A percentile compares a stretch with the other conserved stretches of the same genome.
phyloP scores from a whole-genome alignment of 1,284 basidiomycete species.

The Cutaneotrichosporon dermatis region DNA sequence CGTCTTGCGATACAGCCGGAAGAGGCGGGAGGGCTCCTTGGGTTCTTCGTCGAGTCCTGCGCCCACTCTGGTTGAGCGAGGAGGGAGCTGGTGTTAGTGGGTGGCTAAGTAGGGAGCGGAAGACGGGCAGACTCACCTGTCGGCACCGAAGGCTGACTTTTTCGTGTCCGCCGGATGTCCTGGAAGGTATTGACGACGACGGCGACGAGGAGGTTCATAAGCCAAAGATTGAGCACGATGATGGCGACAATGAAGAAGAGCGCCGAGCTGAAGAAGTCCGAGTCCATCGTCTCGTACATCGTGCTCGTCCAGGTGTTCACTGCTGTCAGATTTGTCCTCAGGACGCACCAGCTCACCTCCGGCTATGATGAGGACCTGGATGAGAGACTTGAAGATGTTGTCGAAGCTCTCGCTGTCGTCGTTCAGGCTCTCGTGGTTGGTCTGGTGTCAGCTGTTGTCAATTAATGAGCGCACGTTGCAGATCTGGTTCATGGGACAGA shows the following conservation, averaged over 20 bases:
- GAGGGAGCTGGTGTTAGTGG: slow-evolving; percentile 2
- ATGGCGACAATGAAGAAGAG: slow-evolving; percentile 84
- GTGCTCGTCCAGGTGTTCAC: slow-evolving; percentile 54
- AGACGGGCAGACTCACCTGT: slow-evolving; percentile 50
- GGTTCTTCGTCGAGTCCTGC: slow-evolving; percentile 26
- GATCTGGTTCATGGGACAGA: slow-evolving; percentile 74
- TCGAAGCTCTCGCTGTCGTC: slow-evolving; percentile 77
- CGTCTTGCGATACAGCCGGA: slow-evolving; percentile 49
- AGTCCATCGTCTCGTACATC: slow-evolving; percentile 89
- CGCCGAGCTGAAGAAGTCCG: slow-evolving; percentile 83
- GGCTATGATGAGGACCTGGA: slow-evolving; percentile 83
- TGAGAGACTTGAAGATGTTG: slow-evolving; percentile 73
- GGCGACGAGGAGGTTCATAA: slow-evolving; percentile 91
- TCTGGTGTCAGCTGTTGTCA: neutral
- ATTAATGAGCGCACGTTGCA: slow-evolving; percentile 58
- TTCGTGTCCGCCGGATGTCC: slow-evolving; percentile 83
- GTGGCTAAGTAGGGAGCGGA: too few relatives aligned
- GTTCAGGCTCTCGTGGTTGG: slow-evolving; percentile 58
- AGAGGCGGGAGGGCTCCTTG: slow-evolving; percentile 21
- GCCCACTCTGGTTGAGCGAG: slow-evolving; percentile 36
- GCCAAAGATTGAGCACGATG: slow-evolving; percentile 85
- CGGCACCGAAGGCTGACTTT: slow-evolving; percentile 88
- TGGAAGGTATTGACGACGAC: slow-evolving; percentile 95
- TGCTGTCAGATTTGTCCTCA: slow-evolving; percentile 7
- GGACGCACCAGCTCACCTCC: slow-evolving; percentile 63